Base-by-base conservation (phyloP, 2,329 filamentous ascomycete genomes). In the Pestalotiopsis sp. region DNA sequence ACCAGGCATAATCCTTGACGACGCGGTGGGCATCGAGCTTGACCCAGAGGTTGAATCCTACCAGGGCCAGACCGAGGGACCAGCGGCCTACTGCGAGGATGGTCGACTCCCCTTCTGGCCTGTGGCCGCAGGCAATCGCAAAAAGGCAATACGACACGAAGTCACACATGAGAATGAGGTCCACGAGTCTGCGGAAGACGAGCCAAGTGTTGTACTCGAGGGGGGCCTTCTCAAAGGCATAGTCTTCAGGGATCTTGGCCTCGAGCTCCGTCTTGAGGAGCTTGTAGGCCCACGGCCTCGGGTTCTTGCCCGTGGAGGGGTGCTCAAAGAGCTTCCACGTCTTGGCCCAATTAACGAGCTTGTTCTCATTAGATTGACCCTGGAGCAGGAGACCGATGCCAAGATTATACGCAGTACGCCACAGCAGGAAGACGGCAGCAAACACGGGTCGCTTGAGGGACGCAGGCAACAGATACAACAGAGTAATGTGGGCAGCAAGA, bases 121-220 rank as follows among this genome's bases (percentile, higher is more conserved):
- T 89, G 76, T 91, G 88, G 70, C 89, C 91, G 80, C 94, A 98
- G 69, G 95, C 92, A 74, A 97, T 89, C 73, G 96, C 95, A 82
- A 98, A 99, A 68, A 98, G 89, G 80, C 93, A 96, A 85, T 98
- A 99, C 62, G 95, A 97, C 71, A 92, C 91, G 79, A 99, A 99
- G 83, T 99, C 96, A 85, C 94, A 98, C 94, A 99, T 97, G 77
- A 99, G 85, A 78, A 98, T 98, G 78, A 99, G 83, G 82, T 99
- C 96, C 77, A 98, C 96, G 39, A 98, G 88, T 74, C 96, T 91
- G 73, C 96, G 91, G 83, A 99, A 99, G 73, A 98, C 89, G 67
- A 99, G 88, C 96, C 96, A 99, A 56, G 96, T 97, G 83, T 99
- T 99, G 87, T 98, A 99, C 86, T 99, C 96, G 79, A 98, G 85